These are phyloP conservation scores for Cytospora piceicola DNA, from an alignment of 2,329 filamentous ascomycete species.

Conservation along the genomic window DNA sequence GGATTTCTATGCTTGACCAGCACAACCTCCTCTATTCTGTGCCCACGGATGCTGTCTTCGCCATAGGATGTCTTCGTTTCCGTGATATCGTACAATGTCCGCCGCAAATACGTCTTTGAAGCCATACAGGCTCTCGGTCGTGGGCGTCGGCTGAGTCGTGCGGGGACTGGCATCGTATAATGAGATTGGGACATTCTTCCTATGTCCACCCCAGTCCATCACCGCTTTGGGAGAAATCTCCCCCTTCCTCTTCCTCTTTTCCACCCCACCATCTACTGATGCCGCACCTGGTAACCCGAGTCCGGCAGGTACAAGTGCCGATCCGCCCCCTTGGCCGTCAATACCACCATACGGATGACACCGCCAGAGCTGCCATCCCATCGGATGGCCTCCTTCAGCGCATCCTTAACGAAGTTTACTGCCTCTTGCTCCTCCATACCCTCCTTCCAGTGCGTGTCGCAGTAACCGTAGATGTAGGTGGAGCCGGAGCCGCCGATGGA, in stretches of 20 bases:
- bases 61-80: neutral
- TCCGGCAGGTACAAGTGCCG: constrained; percentile 96
- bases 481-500: constrained; percentile 95
- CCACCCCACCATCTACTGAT: constrained; percentile 53
- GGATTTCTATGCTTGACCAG: neutral
- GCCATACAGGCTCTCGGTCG: neutral
- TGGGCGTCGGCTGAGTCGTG: neutral
- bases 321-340: constrained; percentile 87
- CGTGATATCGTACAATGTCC: constrained; percentile 2
- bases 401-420: constrained; percentile 88
- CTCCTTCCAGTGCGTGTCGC: constrained; percentile 94
- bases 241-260: constrained; percentile 9
- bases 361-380: constrained; percentile 99
- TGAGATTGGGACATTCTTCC: neutral
- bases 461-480: constrained; percentile 99
- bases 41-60: neutral
- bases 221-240: neutral
- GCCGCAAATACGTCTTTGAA: neutral
- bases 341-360: constrained; percentile 96
- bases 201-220: neutral
- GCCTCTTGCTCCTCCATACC: constrained; percentile 92
- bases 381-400: constrained; percentile 93
- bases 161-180: neutral
- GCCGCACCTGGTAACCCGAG: constrained; percentile 76
- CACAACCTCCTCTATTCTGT: neutral